A percentile compares a stretch with the other conserved stretches of the same genome.
Conservation (phyloP, 306 rosid genomes). For the Pterocarpus santalinus region DNA sequence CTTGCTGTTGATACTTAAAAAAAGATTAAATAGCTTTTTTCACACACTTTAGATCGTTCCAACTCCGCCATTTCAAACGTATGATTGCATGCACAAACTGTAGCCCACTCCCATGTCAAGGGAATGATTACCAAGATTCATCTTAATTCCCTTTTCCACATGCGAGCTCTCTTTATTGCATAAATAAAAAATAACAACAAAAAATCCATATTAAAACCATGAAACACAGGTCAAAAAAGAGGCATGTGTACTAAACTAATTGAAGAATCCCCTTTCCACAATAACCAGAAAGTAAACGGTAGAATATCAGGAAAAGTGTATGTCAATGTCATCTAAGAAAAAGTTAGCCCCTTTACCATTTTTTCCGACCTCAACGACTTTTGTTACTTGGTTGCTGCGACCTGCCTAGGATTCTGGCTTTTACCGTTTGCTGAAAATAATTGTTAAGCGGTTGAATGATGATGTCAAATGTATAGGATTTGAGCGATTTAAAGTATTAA, state of each 20-base stretch:
- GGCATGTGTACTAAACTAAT: neutral
- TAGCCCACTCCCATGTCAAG: slow-evolving; percentile 17
- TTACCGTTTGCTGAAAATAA: too few species aligned
- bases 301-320: neutral
- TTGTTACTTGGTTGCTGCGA: neutral
- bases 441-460: too few species aligned
- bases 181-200: slow-evolving; percentile 6
- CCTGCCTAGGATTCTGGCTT: neutral
- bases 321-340: neutral
- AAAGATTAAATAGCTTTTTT: neutral
- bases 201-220: neutral
- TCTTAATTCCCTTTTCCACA: neutral
- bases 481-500: neutral
- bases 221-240: slow-evolving; percentile 5
- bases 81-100: slow-evolving; percentile 40
- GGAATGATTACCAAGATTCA: slow-evolving; percentile 24
- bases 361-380: neutral
- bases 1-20: too few species aligned
- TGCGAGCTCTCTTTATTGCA: neutral
- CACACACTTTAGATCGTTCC: neutral
- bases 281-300: slow-evolving; percentile 5
- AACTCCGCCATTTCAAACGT: neutral
- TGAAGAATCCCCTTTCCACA: neutral
- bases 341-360: neutral
- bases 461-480: too few species aligned